These are phyloP conservation scores for Actinomucor elegans DNA, from an alignment of 371 early-diverging fungal species.

Conservation along the genomic window DNA sequence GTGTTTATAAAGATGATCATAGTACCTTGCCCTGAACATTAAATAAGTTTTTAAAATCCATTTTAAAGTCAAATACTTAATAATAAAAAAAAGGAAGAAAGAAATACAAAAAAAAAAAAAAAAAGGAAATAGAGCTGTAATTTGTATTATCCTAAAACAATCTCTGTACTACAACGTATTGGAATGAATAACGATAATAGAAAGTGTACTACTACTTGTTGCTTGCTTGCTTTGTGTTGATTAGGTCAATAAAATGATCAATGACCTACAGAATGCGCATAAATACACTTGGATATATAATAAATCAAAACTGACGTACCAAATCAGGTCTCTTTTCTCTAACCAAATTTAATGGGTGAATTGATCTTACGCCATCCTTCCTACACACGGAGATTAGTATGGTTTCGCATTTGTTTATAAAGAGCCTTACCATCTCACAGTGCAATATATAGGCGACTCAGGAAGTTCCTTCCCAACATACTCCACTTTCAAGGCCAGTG, in stretches of 20 bases:
- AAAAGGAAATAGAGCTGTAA: background rate
- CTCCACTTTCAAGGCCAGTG: slow-evolving; percentile 3
- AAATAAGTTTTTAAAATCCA: slow-evolving; percentile 5
- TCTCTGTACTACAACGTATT: no score
- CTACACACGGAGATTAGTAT: background rate
- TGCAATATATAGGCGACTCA: slow-evolving; percentile 8
- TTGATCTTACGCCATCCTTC: slow-evolving; percentile 12
- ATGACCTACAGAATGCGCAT: no score
- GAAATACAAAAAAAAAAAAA: background rate
- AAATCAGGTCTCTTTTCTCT: slow-evolving; percentile 17
- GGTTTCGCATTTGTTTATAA: background rate
- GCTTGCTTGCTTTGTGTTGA: no score
- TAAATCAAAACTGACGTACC: no score
- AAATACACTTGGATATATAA: no score
- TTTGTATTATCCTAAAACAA: no score
- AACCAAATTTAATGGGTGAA: slow-evolving; percentile 11
- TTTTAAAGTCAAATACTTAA: background rate
- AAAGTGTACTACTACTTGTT: no score
- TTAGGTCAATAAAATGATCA: no score
- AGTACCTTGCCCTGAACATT: slow-evolving; percentile 4
- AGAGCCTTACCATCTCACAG: slow-evolving; percentile 11
- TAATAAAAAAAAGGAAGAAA: background rate
- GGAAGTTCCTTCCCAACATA: slow-evolving; percentile 16
- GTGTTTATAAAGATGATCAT: background rate
- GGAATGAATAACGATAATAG: no score